Conservation (phyloP, 1,284 basidiomycete genomes). For the Lignosus rhinocerotis region DNA sequence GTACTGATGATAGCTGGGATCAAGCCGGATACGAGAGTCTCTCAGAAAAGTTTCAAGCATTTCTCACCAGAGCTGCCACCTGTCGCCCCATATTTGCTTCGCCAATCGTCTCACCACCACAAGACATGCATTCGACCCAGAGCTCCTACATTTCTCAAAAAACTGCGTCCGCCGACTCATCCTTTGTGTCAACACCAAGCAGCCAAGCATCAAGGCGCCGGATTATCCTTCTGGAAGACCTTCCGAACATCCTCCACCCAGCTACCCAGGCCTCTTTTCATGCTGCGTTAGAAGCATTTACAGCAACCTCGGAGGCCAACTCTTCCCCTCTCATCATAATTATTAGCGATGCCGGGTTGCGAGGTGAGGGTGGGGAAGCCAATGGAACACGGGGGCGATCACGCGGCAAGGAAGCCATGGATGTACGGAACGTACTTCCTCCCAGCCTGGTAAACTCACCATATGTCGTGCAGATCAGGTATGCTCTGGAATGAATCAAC, state of each 20-base stretch:
- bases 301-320: constrained; percentile 36
- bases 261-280: constrained; percentile 80
- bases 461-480: constrained; percentile 77
- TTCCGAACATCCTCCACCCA: constrained; percentile 86
- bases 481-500: constrained; percentile 25
- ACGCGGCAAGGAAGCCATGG: constrained; percentile 58
- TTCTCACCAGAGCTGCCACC: constrained; percentile 71
- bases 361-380: constrained; percentile 66
- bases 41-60: constrained; percentile 76
- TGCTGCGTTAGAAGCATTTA: constrained; percentile 60
- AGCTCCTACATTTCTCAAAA: constrained; percentile 18
- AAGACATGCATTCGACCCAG: constrained; percentile 11
- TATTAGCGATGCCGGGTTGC: constrained; percentile 78
- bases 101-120: constrained; percentile 8
- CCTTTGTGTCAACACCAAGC: constrained; percentile 1
- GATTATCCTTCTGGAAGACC: constrained; percentile 86
- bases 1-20: constrained; percentile 23
- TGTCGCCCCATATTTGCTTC: constrained; percentile 57
- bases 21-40: constrained; percentile 51
- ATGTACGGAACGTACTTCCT: constrained; percentile 69
- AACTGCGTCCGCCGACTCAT: neutral
- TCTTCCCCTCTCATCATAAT: constrained; percentile 79
- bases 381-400: constrained; percentile 45
- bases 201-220: constrained; percentile 37
- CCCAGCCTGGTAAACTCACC: constrained; percentile 59